Percentiles rank a stretch among this genome's conserved stretches.
These are phyloP conservation scores for Heterobasidion irregulare DNA, from an alignment of 1,284 basidiomycete genomes.

Conservation along the genomic window DNA sequence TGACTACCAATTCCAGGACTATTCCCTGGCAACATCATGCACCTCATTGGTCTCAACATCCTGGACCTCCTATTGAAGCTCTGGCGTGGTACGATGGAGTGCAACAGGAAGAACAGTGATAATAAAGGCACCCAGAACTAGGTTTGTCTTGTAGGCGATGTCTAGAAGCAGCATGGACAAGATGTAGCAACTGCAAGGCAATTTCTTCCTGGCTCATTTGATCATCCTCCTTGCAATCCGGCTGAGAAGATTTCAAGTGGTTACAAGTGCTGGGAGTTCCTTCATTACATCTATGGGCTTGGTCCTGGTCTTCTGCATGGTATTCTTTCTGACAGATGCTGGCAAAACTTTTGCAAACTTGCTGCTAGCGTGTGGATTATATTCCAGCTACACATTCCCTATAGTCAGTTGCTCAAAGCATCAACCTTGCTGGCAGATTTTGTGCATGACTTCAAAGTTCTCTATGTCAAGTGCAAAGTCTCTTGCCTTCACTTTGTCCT, in stretches of 20 bases:
- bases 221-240: slow-evolving; percentile 19
- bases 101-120: slow-evolving; percentile 6
- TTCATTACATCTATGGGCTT: slow-evolving; percentile 14
- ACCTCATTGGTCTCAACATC: slow-evolving; percentile 15
- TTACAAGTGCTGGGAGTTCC: slow-evolving; percentile 23
- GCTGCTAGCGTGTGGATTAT: slow-evolving; percentile 7
- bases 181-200: slow-evolving; percentile 9
- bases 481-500: slow-evolving; percentile 17
- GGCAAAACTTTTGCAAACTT: slow-evolving; percentile 15
- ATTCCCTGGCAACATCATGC: slow-evolving; percentile 17
- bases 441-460: slow-evolving; percentile 12
- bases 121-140: slow-evolving; percentile 11
- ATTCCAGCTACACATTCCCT: slow-evolving; percentile 6
- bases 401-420: slow-evolving; percentile 1
- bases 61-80: slow-evolving; percentile 13
- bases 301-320: slow-evolving; percentile 14
- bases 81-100: slow-evolving; percentile 13
- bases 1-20: slow-evolving; percentile 7
- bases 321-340: slow-evolving; percentile 10
- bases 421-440: slow-evolving; percentile 10
- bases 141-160: slow-evolving; percentile 6
- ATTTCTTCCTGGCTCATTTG: slow-evolving; percentile 20
- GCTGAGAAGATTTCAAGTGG: slow-evolving; percentile 22
- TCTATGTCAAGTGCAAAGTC: slow-evolving; percentile 14
- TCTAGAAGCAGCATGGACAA: slow-evolving; percentile 11